Percentiles rank a stretch among this genome's conserved stretches.
These are phyloP conservation scores for Neurospora cerealis DNA, from an alignment of 495 filamentous ascomycete species.

Conservation along the genomic window DNA sequence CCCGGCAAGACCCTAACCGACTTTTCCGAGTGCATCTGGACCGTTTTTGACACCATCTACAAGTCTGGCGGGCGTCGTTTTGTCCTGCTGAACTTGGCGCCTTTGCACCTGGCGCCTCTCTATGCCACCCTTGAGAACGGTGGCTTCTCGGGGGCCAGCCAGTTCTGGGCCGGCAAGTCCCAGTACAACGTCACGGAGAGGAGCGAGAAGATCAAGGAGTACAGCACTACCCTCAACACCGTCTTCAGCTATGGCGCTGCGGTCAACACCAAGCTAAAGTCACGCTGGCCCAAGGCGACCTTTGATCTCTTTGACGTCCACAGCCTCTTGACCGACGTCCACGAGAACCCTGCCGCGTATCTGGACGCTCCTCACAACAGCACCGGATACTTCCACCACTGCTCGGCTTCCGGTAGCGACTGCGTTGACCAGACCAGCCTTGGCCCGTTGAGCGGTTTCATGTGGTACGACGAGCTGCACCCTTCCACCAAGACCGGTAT, in stretches of 20 bases:
- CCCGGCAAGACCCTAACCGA: conserved; percentile 47
- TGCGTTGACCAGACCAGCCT: conserved; percentile 21
- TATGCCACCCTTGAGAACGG: conserved; percentile 44
- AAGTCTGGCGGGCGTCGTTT: conserved; percentile 56
- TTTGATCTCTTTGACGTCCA: conserved; percentile 58
- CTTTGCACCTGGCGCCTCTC: conserved; percentile 51
- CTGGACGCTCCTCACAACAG: conserved; percentile 55
- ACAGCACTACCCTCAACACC: conserved; percentile 49
- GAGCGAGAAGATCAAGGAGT: conserved; percentile 50
- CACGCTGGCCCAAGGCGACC: conserved; percentile 48
- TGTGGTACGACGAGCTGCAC: conserved; percentile 57
- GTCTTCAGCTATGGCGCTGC: conserved; percentile 53
- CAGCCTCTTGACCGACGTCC: conserved; percentile 52
- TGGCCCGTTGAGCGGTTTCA: conserved; percentile 26
- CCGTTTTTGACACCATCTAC: conserved; percentile 49
- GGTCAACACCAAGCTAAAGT: conserved; percentile 39
- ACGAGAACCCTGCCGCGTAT: conserved; percentile 46
- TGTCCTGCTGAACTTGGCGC: conserved; percentile 55
- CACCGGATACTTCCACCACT: conserved; percentile 46
- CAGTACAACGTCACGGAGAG: conserved; percentile 35
- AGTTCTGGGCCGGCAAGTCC: conserved; percentile 52
- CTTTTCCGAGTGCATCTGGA: conserved; percentile 56
- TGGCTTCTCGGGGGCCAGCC: conserved; percentile 34
- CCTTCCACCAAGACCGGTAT: conserved; percentile 48
- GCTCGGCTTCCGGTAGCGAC: conserved; percentile 25